Conservation (phyloP, 805 yeast species). For the Yamadazyma sp. region DNA sequence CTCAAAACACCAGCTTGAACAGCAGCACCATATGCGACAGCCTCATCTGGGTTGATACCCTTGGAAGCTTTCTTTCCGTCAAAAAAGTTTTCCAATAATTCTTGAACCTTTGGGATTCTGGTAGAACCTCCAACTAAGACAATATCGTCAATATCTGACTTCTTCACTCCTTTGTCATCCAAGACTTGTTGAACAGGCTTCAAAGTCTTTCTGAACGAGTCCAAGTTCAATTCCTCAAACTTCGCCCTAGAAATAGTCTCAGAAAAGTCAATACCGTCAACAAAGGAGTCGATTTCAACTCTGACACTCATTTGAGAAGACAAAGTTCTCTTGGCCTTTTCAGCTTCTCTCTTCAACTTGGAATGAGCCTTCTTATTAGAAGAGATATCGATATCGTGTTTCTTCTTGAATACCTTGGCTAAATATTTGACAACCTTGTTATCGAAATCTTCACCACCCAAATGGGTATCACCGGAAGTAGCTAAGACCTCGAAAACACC, state of each 20-base stretch:
- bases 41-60: conserved; percentile 52
- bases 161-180: conserved; percentile 46
- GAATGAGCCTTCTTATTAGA: conserved; percentile 43
- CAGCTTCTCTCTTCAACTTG: conserved; percentile 49
- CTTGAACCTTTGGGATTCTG: conserved; percentile 51
- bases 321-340: conserved; percentile 50
- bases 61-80: conserved; percentile 57
- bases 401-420: conserved; percentile 44
- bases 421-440: conserved; percentile 45
- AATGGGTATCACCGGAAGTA: conserved; percentile 52
- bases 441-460: conserved; percentile 53
- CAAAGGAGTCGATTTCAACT: conserved; percentile 47
- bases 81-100: conserved; percentile 46
- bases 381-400: conserved; percentile 44
- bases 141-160: conserved; percentile 46
- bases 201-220: conserved; percentile 45
- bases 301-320: conserved; percentile 54
- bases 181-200: conserved; percentile 49
- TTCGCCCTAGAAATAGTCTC: conserved; percentile 48
- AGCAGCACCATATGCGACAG: conserved; percentile 73
- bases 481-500: conserved; percentile 51
- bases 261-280: conserved; percentile 49
- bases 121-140: conserved; percentile 52
- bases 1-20: conserved; percentile 99
- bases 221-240: conserved; percentile 48